phyloP scores from a whole-genome alignment of 2,329 filamentous ascomycete genomes.

The Talaromyces albobiverticillius region DNA sequence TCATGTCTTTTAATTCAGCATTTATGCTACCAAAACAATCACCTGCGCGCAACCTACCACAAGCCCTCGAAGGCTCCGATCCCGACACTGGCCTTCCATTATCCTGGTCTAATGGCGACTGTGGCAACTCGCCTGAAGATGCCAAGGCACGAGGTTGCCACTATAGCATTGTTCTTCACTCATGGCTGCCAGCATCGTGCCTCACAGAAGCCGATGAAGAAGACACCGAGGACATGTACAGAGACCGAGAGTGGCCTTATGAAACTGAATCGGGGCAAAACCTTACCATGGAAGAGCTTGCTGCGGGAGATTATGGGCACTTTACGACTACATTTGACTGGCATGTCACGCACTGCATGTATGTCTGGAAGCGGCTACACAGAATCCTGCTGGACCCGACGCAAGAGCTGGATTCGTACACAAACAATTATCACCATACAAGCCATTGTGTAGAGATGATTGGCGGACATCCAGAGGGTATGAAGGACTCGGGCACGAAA shows the following conservation, averaged over 20 bases:
- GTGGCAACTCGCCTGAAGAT: background rate
- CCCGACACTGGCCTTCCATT: background rate
- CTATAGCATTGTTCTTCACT: constrained; percentile 1
- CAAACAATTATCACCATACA: constrained; percentile 1
- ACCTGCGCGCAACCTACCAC: background rate
- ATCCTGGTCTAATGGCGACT: background rate
- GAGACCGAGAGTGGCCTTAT: background rate
- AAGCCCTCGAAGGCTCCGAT: background rate
- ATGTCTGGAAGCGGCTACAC: background rate
- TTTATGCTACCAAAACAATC: background rate
- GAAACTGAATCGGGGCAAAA: background rate
- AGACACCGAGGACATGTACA: constrained; percentile 3
- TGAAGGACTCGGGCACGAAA: constrained; percentile 1
- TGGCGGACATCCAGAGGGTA: background rate
- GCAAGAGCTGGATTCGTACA: background rate
- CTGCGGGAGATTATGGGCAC: background rate
- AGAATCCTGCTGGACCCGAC: background rate
- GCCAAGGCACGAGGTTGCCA: background rate
- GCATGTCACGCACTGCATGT: constrained; percentile 1
- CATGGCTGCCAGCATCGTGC: background rate
- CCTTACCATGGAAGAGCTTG: constrained; percentile 2
- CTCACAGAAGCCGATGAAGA: background rate
- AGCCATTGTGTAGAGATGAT: constrained; percentile 4
- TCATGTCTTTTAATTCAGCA: background rate
- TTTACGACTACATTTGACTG: constrained; percentile 5